Evolutionary conservation across 495 filamentous ascomycete species (phyloP), one percentile per base, ranked within the genome.

Genomic region (Aspergillus sclerotiicarbonarius): DNA sequence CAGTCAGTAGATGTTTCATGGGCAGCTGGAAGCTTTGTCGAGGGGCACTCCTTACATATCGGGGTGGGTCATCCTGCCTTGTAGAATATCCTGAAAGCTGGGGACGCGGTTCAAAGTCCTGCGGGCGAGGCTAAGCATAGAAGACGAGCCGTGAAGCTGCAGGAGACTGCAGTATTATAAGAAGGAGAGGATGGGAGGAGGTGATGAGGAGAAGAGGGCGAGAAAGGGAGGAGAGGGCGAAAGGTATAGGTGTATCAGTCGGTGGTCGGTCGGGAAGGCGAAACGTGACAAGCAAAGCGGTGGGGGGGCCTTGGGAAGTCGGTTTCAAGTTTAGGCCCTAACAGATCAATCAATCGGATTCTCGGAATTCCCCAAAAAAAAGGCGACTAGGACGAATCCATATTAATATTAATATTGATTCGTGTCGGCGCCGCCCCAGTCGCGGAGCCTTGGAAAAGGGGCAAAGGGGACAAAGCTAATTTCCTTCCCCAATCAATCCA

Each of bases 61-160:
- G 62, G 76, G 76, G 70, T 77, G 79, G 74, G 77, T 78, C 80
- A 83, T 83, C 66, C 76, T 82, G 71, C 79, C 79, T 79, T 81
- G 80, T 69, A 81, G 69, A 60, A 82, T 76, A 69, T 82, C 80
- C 75, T 82, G 80, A 62, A 82, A 82, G 76, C 80, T 82, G 63
- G 80, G 80, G 67, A 82, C 80, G 67, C 79, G 76, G 70, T 81
- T 80, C 53, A 82, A 68, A 63, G 80, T 79, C 64, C 69, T 76
- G 64, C 75, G 75, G 60, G 75, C 75, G 73, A 78, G 67, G 68
- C 72, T 79, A 64, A 79, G 75, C 76, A 79, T 79, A 75, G 67
- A 74, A 74, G 64, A 75, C 58, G 64, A 50, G 31, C n/a, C 47
- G 57, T 45, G 66, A 62, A 65, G 62, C 74, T 76, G 77, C 68